Conservation (phyloP, 164 flowering plant genomes). For the Amborella trichopoda region DNA sequence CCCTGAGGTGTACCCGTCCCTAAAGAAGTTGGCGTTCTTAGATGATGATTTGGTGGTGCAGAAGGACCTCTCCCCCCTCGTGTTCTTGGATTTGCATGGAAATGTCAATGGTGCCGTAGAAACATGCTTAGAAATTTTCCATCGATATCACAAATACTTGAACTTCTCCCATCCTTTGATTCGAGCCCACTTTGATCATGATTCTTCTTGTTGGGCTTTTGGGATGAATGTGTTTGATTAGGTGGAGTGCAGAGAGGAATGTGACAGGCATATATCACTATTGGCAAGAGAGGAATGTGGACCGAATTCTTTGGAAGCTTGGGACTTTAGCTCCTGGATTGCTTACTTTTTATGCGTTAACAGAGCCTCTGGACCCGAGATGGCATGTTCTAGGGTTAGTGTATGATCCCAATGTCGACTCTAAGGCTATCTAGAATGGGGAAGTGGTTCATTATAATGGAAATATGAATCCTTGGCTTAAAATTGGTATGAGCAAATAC, state of each 20-base stretch:
- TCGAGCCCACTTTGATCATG: constrained; percentile 63
- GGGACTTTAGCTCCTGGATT: constrained; percentile 86
- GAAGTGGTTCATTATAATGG: constrained; percentile 85
- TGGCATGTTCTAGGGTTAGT: constrained; percentile 88
- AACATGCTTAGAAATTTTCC: constrained; percentile 92
- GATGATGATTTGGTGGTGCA: constrained; percentile 94
- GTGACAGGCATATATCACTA: constrained; percentile 81
- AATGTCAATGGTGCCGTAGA: constrained; percentile 90
- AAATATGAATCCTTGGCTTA: constrained; percentile 82
- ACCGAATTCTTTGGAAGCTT: constrained; percentile 76
- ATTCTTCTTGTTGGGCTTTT: constrained; percentile 93
- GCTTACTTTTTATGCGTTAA: constrained; percentile 73
- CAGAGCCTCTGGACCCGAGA: constrained; percentile 49
- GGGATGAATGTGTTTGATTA: constrained; percentile 88
- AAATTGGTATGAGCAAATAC: constrained; percentile 76
- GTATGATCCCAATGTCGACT: constrained; percentile 52
- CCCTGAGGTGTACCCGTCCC: constrained; percentile 69
- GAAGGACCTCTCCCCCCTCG: constrained; percentile 52
- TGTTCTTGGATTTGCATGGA: constrained; percentile 57
- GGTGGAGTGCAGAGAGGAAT: constrained; percentile 69
- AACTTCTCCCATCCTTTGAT: constrained; percentile 79
- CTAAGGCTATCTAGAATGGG: constrained; percentile 47
- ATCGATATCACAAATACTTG: constrained; percentile 73
- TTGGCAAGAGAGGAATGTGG: constrained; percentile 80
- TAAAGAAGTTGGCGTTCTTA: constrained; percentile 63